Percentiles rank a stretch among this genome's conserved stretches.
Evolutionary conservation across 2,329 filamentous ascomycete species (phyloP).

Genomic region (Diplocarpon rosae): DNA sequence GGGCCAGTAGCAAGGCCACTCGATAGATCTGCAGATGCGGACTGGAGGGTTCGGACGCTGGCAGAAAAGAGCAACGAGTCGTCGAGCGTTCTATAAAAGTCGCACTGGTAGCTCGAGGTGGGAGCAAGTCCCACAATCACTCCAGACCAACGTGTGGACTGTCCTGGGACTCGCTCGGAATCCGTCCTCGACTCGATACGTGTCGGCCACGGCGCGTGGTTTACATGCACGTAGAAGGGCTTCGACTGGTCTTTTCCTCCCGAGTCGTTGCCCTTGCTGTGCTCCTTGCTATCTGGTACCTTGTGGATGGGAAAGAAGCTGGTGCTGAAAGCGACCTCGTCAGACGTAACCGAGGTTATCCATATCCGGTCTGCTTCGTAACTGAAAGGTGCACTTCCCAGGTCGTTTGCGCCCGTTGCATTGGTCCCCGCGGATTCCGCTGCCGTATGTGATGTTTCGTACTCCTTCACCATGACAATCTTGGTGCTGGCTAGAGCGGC

Average conservation of each 20-base stretch:
- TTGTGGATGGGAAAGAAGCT: slow-evolving; percentile 46
- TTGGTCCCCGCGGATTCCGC: slow-evolving; percentile 64
- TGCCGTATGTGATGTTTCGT: slow-evolving; percentile 68
- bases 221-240: slow-evolving; percentile 69
- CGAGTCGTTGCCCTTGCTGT: slow-evolving; percentile 26
- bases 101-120: slow-evolving; percentile 65
- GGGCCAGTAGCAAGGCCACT: slow-evolving; percentile 30
- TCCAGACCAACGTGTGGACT: slow-evolving; percentile 55
- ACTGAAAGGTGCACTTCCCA: slow-evolving; percentile 65
- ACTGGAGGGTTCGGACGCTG: slow-evolving; percentile 40
- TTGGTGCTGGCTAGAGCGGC: slow-evolving; percentile 91
- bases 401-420: slow-evolving; percentile 65
- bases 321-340: slow-evolving; percentile 67
- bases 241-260: slow-evolving; percentile 55
- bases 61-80: slow-evolving; percentile 58
- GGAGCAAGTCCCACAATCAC: slow-evolving; percentile 60
- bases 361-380: slow-evolving; percentile 62
- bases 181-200: slow-evolving; percentile 47
- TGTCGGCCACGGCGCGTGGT: slow-evolving; percentile 70
- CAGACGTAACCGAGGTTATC: slow-evolving; percentile 70
- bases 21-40: slow-evolving; percentile 21
- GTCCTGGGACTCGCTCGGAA: slow-evolving; percentile 25
- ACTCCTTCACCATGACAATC: slow-evolving; percentile 89
- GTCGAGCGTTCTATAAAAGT: slow-evolving; percentile 61
- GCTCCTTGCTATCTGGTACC: slow-evolving; percentile 25